Conservation (phyloP, 2,329 filamentous ascomycete genomes). For the Tolypocladium ovalisporum region DNA sequence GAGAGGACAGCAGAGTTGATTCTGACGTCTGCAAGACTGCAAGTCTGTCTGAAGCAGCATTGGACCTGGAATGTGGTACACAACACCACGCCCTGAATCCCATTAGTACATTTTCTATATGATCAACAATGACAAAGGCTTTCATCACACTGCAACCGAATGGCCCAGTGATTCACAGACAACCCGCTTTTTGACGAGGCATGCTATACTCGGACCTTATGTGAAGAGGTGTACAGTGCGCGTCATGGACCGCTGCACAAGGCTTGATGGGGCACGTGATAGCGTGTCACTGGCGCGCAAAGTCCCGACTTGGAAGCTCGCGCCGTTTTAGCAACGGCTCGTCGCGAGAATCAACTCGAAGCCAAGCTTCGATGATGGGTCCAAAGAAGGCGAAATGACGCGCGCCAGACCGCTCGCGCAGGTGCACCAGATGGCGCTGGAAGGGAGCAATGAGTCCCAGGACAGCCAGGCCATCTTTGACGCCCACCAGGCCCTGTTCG, state of each 20-base stretch:
- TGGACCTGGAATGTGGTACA: background rate
- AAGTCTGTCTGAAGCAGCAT: too few relatives aligned
- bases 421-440: conserved; percentile 14
- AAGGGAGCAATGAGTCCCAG: conserved; percentile 26
- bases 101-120: background rate
- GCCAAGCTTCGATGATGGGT: conserved; percentile 8
- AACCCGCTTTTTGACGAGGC: background rate
- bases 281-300: conserved; percentile 14
- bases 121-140: too few relatives aligned
- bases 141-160: background rate
- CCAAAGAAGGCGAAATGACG: conserved; percentile 14
- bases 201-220: too few relatives aligned
- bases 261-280: conserved; percentile 12
- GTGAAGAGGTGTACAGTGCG: too few relatives aligned
- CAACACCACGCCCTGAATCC: background rate
- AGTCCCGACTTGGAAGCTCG: background rate
- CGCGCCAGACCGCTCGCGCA: conserved; percentile 13
- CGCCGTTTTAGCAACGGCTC: background rate
- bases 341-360: background rate
- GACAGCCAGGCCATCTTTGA: conserved; percentile 32
- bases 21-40: too few relatives aligned
- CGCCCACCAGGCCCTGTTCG: conserved; percentile 25
- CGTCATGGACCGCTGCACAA: background rate
- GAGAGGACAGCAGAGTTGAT: too few relatives aligned
- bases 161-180: background rate